Evolutionary conservation across 139 green algal species (phyloP).

Genomic region (Coccomyxa sp.): DNA sequence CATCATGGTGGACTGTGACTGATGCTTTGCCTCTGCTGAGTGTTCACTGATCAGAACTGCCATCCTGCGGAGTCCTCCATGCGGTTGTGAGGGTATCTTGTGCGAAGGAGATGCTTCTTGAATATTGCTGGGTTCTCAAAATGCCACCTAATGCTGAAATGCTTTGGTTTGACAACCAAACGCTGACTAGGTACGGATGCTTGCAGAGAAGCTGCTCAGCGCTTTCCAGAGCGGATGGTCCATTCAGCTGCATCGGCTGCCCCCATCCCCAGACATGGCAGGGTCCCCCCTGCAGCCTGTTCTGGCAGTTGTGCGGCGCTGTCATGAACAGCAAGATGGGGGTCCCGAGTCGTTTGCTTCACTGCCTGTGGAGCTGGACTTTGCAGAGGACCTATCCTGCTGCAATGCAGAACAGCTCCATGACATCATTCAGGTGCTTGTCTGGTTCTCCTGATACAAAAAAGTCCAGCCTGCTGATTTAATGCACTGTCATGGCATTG

Average conservation of each 20-base stretch:
- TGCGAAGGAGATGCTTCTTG: too few relatives aligned
- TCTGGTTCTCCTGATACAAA: not conserved
- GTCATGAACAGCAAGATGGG: not conserved
- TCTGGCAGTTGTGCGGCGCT: conserved; percentile 7
- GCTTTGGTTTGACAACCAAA: not conserved
- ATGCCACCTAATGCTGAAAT: too few relatives aligned
- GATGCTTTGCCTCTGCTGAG: too few relatives aligned
- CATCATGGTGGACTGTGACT: not conserved
- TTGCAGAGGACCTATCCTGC: not conserved
- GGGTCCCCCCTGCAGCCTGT: conserved; percentile 21
- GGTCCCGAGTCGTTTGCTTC: not conserved
- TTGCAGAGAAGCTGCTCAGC: conserved; percentile 19
- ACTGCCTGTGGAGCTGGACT: conserved; percentile 6
- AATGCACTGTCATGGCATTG: not conserved
- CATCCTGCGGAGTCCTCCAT: too few relatives aligned
- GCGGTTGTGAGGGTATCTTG: too few relatives aligned
- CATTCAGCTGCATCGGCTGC: conserved; percentile 9
- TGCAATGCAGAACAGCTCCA: conserved; percentile 24
- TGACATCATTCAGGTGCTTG: conserved; percentile 13
- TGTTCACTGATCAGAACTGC: too few relatives aligned
- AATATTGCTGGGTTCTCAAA: too few relatives aligned
- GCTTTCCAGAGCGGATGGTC: conserved; percentile 13
- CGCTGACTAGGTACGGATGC: not conserved
- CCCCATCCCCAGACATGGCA: conserved; percentile 28
- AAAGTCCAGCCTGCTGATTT: not conserved